These are phyloP conservation scores for Rhodotorula mucilaginosa DNA, from an alignment of 1,284 basidiomycete genomes.

Conservation along the genomic window DNA sequence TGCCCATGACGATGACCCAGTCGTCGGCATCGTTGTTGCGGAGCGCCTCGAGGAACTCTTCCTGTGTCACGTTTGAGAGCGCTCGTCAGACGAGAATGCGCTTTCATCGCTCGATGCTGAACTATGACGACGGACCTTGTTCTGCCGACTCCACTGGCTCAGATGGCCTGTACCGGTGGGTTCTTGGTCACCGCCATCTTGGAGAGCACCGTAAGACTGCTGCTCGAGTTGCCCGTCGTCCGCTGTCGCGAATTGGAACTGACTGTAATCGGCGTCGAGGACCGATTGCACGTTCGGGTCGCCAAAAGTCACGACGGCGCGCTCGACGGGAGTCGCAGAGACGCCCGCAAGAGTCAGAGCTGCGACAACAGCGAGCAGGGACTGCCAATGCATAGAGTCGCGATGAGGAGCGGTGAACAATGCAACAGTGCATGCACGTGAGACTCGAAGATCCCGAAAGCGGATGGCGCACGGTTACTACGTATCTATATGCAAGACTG, in stretches of 20 bases:
- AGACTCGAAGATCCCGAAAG: not conserved
- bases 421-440: not conserved
- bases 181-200: not conserved
- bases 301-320: not conserved
- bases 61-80: slow-evolving; percentile 23
- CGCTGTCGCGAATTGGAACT: not conserved
- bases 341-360: not conserved
- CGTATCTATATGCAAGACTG: not conserved
- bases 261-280: not conserved
- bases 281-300: not conserved
- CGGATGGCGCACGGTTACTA: not conserved
- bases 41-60: slow-evolving; percentile 45
- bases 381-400: not conserved
- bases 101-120: not conserved
- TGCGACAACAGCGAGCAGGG: not conserved
- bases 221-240: not conserved
- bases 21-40: slow-evolving; percentile 39
- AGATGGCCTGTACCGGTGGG: slow-evolving; percentile 17
- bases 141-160: slow-evolving; percentile 23
- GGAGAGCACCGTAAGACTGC: not conserved
- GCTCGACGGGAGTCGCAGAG: not conserved
- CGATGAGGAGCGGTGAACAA: not conserved
- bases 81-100: too few relatives aligned
- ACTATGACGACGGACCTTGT: slow-evolving; percentile 10
- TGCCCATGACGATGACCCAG: slow-evolving; percentile 50